Evolutionary conservation across 805 yeast species (phyloP).

Genomic region (Scheffersomyces amazonensis): DNA sequence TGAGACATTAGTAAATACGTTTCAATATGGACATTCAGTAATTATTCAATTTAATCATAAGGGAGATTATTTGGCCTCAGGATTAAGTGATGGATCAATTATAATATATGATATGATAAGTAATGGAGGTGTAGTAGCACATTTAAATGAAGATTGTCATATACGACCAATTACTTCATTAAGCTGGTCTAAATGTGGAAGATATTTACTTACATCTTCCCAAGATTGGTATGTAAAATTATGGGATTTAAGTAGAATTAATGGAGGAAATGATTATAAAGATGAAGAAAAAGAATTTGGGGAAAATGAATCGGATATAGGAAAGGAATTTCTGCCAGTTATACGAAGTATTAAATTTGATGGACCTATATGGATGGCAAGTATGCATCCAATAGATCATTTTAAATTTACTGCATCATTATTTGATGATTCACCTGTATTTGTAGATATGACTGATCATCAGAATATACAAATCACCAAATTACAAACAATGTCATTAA

Average conservation of each 20-base stretch:
- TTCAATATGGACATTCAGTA: constrained; percentile 65
- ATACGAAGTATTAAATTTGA: constrained; percentile 51
- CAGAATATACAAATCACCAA: constrained; percentile 14
- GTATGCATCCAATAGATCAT: constrained; percentile 48
- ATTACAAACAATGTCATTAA: constrained; percentile 16
- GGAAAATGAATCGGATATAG: constrained; percentile 8
- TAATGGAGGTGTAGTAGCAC: constrained; percentile 49
- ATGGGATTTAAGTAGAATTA: constrained; percentile 63
- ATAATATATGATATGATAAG: constrained; percentile 75
- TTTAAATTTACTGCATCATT: constrained; percentile 59
- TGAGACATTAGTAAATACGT: constrained; percentile 70
- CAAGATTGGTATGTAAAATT: constrained; percentile 80
- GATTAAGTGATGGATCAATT: constrained; percentile 70
- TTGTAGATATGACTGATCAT: constrained; percentile 38
- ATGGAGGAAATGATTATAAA: constrained; percentile 12
- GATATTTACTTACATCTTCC: constrained; percentile 65
- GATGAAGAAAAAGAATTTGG: not conserved
- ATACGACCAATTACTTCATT: constrained; percentile 68
- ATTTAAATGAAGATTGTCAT: constrained; percentile 55
- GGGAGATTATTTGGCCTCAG: constrained; percentile 87
- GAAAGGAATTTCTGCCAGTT: constrained; percentile 23
- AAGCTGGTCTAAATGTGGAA: constrained; percentile 72
- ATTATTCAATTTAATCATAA: constrained; percentile 63
- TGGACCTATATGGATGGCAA: constrained; percentile 72
- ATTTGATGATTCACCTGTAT: constrained; percentile 58